Base-by-base conservation (phyloP, 2,329 filamentous ascomycete species). In the Fusarium gaditjirri region DNA sequence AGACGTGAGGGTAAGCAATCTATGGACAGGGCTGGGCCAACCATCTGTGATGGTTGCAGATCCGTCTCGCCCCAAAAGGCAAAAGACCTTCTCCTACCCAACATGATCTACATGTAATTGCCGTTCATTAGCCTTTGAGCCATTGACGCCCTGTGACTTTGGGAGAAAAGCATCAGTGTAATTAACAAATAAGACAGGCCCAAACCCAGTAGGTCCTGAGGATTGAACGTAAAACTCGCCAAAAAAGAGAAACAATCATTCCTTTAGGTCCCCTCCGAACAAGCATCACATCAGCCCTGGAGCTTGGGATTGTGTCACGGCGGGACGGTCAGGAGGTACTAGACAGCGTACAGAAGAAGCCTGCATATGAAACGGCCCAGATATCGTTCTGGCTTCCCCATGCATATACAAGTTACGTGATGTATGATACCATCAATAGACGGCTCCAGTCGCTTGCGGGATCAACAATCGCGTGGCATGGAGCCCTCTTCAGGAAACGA, bases 401-500 rank as follows among this genome's bases (percentile, higher is more conserved):
- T 71, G 62, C 71, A 61, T 73, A 44, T 46, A 55, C 44, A 53
- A 43, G 47, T 43, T 64, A 59, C 68, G 66, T 74, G 61, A 74
- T 54, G 71, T 58, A 76, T 72, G 71, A 66, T 71, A 50, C 73
- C 61, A 74, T 72, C 53, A 46, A 63, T 38, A 59, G 52, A 72
- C 57, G 56, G 53, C 67, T 44, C 50, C 60, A 58, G 41, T 71
- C 46, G 31, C 56, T 65, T 68, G 42, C 46, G 36, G 62, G 61
- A 68, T 50, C 66, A 59, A 65, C 66, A 56, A 57, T 62, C 33
- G 46, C 53, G 56, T 68, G 58, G 62, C 68, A 61, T 55, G 27
- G 23, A 17, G 38, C 47, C 59, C 38, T 61, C 49, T 58, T 42
- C 44, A 64, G 61, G 62, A 38, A 47, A 54, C 39, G 27, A 25